phyloP scores from a whole-genome alignment of 2,329 filamentous ascomycete genomes.

The Aspergillus luchuensis region DNA sequence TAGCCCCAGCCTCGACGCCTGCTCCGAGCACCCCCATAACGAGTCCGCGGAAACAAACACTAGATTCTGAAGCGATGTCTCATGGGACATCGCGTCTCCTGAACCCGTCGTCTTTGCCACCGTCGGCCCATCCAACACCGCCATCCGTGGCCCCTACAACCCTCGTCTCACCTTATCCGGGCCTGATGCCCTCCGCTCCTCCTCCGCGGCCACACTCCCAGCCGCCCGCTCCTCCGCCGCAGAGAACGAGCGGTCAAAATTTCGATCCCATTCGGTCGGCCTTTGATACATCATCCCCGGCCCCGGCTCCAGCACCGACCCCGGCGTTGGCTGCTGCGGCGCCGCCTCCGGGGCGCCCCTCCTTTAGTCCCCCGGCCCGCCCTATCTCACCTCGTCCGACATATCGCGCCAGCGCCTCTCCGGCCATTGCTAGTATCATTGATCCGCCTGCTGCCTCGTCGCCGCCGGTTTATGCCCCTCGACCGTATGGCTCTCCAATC shows the following conservation, averaged over 20 bases:
- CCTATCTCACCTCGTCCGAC: conserved; percentile 52
- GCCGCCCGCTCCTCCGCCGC: conserved; percentile 44
- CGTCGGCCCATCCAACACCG: conserved; percentile 32
- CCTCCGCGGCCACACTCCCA: conserved; percentile 46
- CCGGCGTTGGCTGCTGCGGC: conserved; percentile 33
- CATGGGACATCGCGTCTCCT: conserved; percentile 20
- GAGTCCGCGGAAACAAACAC: conserved; percentile 8
- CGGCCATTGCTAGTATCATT: conserved; percentile 87
- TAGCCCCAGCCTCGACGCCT: conserved; percentile 20
- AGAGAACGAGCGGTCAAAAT: conserved; percentile 73
- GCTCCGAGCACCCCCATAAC: conserved; percentile 17
- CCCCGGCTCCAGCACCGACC: conserved; percentile 27
- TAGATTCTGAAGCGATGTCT: conserved; percentile 22
- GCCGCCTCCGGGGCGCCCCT: conserved; percentile 12
- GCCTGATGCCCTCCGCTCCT: conserved; percentile 23
- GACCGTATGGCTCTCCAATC: conserved; percentile 31
- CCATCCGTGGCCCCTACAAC: conserved; percentile 28
- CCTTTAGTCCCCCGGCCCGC: conserved; percentile 50
- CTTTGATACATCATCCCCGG: conserved; percentile 49
- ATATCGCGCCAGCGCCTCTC: conserved; percentile 79
- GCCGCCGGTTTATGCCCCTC: conserved; percentile 32
- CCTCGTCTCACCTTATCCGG: conserved; percentile 21
- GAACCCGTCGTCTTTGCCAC: conserved; percentile 26
- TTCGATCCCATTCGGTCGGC: conserved; percentile 86
- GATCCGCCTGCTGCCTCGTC: conserved; percentile 58